Evolutionary conservation across 106 monocot genomes (phyloP).

Genomic region (Amphibolis antarctica): DNA sequence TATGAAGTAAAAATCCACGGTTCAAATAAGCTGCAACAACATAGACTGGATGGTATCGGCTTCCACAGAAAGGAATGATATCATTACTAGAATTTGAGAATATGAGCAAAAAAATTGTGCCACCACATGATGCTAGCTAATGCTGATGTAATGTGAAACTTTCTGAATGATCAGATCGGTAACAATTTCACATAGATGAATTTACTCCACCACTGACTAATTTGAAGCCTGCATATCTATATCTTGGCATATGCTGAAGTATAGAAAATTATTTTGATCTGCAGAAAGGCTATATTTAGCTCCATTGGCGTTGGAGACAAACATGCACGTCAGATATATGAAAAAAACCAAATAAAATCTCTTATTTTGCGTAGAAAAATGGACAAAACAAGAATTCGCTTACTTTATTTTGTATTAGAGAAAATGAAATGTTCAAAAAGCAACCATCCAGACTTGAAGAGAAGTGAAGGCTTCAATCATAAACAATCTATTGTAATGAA

Average conservation of each 20-base stretch:
- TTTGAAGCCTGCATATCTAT: background rate
- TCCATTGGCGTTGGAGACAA: background rate
- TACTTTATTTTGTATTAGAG: too few relatives aligned
- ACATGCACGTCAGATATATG: background rate
- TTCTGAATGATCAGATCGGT: constrained; percentile 17
- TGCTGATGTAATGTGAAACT: constrained; percentile 16
- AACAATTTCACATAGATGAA: constrained; percentile 23
- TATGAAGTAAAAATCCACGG: background rate
- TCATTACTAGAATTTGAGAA: background rate
- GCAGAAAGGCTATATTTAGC: constrained; percentile 24
- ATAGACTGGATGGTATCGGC: background rate
- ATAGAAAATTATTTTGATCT: constrained; percentile 35
- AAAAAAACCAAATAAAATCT: background rate
- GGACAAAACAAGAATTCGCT: too few relatives aligned
- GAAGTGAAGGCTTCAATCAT: too few relatives aligned
- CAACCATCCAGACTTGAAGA: too few relatives aligned
- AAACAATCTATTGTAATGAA: too few relatives aligned
- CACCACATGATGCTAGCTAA: constrained; percentile 24
- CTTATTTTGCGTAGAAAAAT: too few relatives aligned
- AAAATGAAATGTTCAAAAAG: too few relatives aligned
- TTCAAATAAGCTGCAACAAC: background rate
- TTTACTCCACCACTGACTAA: constrained; percentile 8
- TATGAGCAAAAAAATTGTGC: constrained; percentile 17
- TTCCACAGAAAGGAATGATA: background rate
- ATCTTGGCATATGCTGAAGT: constrained; percentile 12